Percentiles rank a stretch among this genome's conserved stretches.
Evolutionary conservation across 192 early-diverging fungal species (phyloP).

Genomic region (Gaertneriomyces semiglobifer): DNA sequence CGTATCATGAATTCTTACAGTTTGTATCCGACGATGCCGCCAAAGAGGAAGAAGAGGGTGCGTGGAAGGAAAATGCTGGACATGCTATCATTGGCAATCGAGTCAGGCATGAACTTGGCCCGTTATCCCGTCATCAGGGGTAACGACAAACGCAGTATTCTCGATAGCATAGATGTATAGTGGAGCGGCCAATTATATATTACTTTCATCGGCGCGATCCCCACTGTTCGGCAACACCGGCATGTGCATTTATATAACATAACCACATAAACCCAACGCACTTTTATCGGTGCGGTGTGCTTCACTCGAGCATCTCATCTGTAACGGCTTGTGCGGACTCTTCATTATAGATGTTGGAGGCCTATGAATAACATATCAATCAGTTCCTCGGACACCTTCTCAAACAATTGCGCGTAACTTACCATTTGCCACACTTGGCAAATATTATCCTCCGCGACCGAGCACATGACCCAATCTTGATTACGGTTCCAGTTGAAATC

Average conservation of each 20-base stretch:
- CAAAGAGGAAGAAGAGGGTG: slow-evolving; percentile 27
- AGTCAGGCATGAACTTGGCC: slow-evolving; percentile 16
- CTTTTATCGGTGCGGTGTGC: too few species aligned
- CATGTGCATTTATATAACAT: too few species aligned
- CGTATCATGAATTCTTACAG: slow-evolving; percentile 33
- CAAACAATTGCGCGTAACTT: neutral
- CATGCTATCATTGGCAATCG: slow-evolving; percentile 29
- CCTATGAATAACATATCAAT: too few species aligned
- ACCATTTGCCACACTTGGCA: slow-evolving; percentile 99
- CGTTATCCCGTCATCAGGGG: slow-evolving; percentile 3
- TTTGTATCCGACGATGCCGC: slow-evolving; percentile 27
- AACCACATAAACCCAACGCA: too few species aligned
- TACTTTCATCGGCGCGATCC: too few species aligned
- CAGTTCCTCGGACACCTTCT: too few species aligned
- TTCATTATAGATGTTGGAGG: too few species aligned
- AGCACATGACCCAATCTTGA: slow-evolving; percentile 90
- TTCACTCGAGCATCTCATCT: too few species aligned
- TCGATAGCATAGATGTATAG: too few species aligned
- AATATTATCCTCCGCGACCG: slow-evolving; percentile 95
- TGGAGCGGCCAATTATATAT: too few species aligned
- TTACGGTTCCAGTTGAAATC: slow-evolving; percentile 96
- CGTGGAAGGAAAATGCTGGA: slow-evolving; percentile 19
- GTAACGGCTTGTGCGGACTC: too few species aligned
- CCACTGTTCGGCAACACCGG: too few species aligned
- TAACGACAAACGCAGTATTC: neutral